Percentiles rank a stretch among this genome's conserved stretches.
Conservation (phyloP, 176 grass and related monocot genomes). For the Zoysia pacifica region DNA sequence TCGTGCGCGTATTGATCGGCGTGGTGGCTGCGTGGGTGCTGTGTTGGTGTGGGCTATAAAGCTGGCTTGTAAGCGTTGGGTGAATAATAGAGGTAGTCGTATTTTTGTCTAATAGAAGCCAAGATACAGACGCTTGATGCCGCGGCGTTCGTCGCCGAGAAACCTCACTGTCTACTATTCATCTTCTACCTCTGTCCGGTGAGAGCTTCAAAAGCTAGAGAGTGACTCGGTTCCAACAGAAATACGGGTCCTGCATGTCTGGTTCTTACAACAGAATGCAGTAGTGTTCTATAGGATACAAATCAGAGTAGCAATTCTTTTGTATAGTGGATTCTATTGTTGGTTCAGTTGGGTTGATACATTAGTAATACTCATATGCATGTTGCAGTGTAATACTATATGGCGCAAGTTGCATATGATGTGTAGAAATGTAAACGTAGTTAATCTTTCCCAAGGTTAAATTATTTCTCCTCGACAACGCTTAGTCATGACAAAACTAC, state of each 20-base stretch:
- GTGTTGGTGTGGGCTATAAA: too few species aligned
- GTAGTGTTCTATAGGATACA: neutral
- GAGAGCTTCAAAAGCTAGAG: too few species aligned
- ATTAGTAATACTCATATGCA: neutral
- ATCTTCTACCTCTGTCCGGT: too few species aligned
- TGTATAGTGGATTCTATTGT: neutral
- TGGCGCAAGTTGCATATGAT: neutral
- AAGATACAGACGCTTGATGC: too few species aligned
- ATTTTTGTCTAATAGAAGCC: too few species aligned
- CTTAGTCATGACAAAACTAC: neutral
- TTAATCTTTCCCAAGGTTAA: neutral
- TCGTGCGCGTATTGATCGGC: too few species aligned
- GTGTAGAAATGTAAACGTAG: neutral
- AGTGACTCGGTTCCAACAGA: too few species aligned
- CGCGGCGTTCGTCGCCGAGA: too few species aligned
- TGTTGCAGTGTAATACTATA: neutral
- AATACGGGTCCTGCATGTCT: neutral
- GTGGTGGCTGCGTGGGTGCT: too few species aligned
- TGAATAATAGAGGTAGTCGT: too few species aligned
- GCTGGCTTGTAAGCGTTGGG: too few species aligned
- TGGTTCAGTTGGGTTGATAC: neutral
- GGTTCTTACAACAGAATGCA: neutral
- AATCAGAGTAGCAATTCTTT: neutral
- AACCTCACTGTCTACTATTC: too few species aligned
- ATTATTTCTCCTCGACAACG: neutral